Conservation (phyloP, 805 yeast genomes). For the Schwanniomyces occidentalis region DNA sequence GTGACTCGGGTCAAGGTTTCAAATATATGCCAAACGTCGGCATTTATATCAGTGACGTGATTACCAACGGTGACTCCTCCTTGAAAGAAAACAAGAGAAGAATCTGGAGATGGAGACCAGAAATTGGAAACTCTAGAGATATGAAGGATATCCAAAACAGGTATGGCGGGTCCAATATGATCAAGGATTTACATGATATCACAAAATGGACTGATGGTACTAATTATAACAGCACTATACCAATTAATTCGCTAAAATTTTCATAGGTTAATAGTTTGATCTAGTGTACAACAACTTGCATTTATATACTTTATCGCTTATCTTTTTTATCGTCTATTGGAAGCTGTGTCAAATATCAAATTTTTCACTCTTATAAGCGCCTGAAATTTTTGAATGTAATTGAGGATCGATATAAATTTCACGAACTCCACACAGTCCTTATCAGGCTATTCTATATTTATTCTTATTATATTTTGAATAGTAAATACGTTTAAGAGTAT, state of each 20-base stretch:
- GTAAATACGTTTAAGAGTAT: no score
- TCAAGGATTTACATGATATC: slow-evolving; percentile 7
- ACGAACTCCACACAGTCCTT: no score
- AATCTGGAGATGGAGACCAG: slow-evolving; percentile 11
- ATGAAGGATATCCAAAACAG: slow-evolving; percentile 6
- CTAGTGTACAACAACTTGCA: neutral
- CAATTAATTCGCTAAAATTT: no score
- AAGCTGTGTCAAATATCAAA: no score
- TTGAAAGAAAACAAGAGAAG: slow-evolving; percentile 19
- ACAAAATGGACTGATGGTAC: slow-evolving; percentile 7
- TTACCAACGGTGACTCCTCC: slow-evolving; percentile 31
- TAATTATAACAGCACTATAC: no score
- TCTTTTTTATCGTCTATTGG: neutral
- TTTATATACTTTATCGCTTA: neutral
- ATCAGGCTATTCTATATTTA: no score
- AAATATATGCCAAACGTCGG: slow-evolving; percentile 39
- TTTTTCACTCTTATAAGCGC: no score
- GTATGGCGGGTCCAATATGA: slow-evolving; percentile 6
- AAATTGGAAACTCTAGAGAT: slow-evolving; percentile 5
- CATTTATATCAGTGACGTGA: slow-evolving; percentile 44
- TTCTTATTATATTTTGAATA: no score
- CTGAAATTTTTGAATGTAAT: no score
- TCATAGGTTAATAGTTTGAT: no score
- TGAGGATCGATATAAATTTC: no score
- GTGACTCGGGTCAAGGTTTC: slow-evolving; percentile 42